Evolutionary conservation across 306 rosid species (phyloP).

Genomic region (Dicorynia guianensis): DNA sequence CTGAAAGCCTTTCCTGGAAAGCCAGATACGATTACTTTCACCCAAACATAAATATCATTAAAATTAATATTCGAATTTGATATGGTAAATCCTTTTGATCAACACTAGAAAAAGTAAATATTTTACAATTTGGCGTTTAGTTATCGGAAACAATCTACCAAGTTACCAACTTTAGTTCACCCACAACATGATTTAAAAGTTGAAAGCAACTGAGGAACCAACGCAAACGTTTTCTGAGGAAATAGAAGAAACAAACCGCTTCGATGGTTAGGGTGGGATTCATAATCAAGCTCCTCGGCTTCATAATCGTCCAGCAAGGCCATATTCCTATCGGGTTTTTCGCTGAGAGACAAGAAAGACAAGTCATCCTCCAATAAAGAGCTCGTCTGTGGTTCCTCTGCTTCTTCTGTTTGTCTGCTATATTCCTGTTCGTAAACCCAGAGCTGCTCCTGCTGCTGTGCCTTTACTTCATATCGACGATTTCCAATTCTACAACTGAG

Average conservation of each 20-base stretch:
- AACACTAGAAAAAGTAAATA: background rate
- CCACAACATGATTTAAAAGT: background rate
- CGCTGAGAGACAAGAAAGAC: constrained; percentile 78
- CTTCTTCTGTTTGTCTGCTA: constrained; percentile 10
- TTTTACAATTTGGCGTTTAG: background rate
- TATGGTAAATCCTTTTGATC: background rate
- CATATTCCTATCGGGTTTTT: constrained; percentile 80
- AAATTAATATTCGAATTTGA: background rate
- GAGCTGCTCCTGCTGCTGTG: constrained; percentile 25
- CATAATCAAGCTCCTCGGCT: constrained; percentile 69
- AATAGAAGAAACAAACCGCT: constrained; percentile 64
- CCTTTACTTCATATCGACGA: constrained; percentile 32
- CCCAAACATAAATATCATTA: background rate
- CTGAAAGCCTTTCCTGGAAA: background rate
- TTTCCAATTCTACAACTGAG: constrained; percentile 33
- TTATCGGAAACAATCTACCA: background rate
- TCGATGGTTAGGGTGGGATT: constrained; percentile 61
- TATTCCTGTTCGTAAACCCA: constrained; percentile 39
- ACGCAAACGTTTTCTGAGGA: background rate
- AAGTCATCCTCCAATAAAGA: constrained; percentile 66
- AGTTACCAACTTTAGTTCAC: background rate
- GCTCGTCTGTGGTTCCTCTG: constrained; percentile 40
- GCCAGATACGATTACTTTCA: background rate
- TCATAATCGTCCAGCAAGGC: constrained; percentile 82
- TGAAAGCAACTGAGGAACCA: constrained; percentile 2